Evolutionary conservation across 768 basidiomycete genomes (phyloP), one percentile per base, ranked within the genome.

Genomic region (Guyanaporus albipodus): DNA sequence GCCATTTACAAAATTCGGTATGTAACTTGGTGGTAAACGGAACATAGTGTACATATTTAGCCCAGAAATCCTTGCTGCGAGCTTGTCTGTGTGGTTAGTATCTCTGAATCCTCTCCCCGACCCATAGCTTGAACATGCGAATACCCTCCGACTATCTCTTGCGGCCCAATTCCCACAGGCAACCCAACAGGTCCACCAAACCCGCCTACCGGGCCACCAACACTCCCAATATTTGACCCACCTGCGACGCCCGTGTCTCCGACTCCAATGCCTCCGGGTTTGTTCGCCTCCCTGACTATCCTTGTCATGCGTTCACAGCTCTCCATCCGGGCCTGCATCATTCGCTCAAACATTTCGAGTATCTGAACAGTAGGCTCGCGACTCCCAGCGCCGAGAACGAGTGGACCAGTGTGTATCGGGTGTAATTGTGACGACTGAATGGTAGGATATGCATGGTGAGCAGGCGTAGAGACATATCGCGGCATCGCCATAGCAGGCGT

Each of bases 301-400:
- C 73, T 74, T 52, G 78, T 78, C 42, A 85, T 72, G 27, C 83
- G 73, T 53, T 82, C 75, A 62, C 86, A 88, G 58, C 83, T 86
- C 64, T 87, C 85, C 76, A 88, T 80, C 44, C 86, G 75, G 3
- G 79, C 73, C 56, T 85, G 82, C 71, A 87, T 78, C 70, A 88
- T 80, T 49, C 78, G 75, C 47, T 82, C 82, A 58, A 84, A 85
- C 72, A 80, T 75, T 55, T 80, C 75, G 49, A 88, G 68, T 43
- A 88, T 73, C 44, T 73, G 76, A 22, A 80, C 74, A 35, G 68
- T 67, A 28, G 71, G 64, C 49, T 74, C 73, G 28, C 58, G 56
- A n/a, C 53, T 58, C 10, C 62, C 58, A 12, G 62, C 55, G 17
- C 64, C 67, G n/a, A 63, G 56, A 31, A 66, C 51, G 26, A 65